Conservation (phyloP, 768 basidiomycete genomes). For the Mycena polygramma region DNA sequence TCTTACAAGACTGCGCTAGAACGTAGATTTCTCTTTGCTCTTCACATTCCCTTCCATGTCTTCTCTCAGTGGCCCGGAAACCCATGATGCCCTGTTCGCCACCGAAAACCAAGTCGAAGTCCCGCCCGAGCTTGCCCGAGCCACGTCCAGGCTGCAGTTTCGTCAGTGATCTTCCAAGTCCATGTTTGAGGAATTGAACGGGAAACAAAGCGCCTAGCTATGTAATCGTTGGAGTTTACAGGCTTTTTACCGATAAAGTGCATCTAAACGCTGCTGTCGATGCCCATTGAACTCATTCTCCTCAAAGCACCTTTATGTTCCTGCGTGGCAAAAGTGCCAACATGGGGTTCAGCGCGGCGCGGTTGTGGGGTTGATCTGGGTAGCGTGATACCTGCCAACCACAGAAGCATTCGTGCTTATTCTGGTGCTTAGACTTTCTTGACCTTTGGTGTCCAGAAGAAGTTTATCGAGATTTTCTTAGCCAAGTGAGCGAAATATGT, state of each 20-base stretch:
- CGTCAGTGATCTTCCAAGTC: conserved; percentile 35
- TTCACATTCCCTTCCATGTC: conserved; percentile 16
- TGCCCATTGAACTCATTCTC: neutral
- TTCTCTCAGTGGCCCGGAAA: conserved; percentile 44
- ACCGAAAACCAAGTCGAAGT: conserved; percentile 45
- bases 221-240: conserved; percentile 86
- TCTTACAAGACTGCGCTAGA: neutral
- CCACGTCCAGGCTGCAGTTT: conserved; percentile 74
- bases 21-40: neutral
- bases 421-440: conserved; percentile 63
- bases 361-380: conserved; percentile 79
- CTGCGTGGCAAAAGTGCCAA: conserved; percentile 88
- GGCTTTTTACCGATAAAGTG: conserved; percentile 79
- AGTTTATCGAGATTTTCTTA: conserved; percentile 74
- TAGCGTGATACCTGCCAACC: conserved; percentile 48
- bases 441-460: conserved; percentile 80
- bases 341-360: conserved; percentile 82
- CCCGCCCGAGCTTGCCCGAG: conserved; percentile 64
- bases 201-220: conserved; percentile 71
- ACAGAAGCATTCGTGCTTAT: neutral
- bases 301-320: conserved; percentile 62
- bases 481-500: conserved; percentile 61
- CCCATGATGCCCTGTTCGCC: conserved; percentile 49
- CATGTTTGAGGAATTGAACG: no score
- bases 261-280: neutral